Evolutionary conservation across 805 yeast species (phyloP), one percentile per base, ranked within the genome.

Genomic region (Ogataea methanolica): DNA sequence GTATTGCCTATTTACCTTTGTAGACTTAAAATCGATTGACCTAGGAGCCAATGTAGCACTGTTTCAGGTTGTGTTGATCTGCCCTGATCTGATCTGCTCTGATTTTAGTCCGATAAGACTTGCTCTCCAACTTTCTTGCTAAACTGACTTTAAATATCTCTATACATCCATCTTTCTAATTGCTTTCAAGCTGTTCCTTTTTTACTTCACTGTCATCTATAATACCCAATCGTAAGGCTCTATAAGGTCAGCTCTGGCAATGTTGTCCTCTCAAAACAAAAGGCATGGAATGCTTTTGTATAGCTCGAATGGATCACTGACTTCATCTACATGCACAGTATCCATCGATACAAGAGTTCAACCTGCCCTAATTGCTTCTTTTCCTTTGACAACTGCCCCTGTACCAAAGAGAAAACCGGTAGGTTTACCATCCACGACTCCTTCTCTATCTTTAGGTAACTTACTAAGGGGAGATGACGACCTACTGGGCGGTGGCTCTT

Each of bases 201-300:
- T 26, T 26, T 9, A 5, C 31, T 9, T 26, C 9, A 26, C 9
- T 26, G 21, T 26, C 31, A 26, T 26, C 9, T 9, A 26, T 26
- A 9, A 26, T 26, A 26, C 9, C 4, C 31, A 26, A 26, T 26
- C 2, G 31, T 26, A 9, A 26, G 11, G 11, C 31, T 36, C 8
- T 36, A 15, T 19, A 17, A 3, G 8, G n/a, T n/a, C 22, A 17
- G 3, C 21, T 9, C 14, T 22, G 41, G 14, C 39, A n/a, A 39
- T 46, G 49, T 42, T 48, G 36, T 42, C 54, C 15, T 42, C 52
- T 31, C 40, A 53, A 33, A 52, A 44, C 40, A 55, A 55, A 41
- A 44, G 59, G 42, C 59, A 55, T 41, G 59, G 59, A 39, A 44
- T 55, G 45, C 52, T 55, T 12, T 45, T 55, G 17, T 38, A 43